Evolutionary conservation across 2,329 filamentous ascomycete species (phyloP).

Genomic region (Trichoderma semiorbis): DNA sequence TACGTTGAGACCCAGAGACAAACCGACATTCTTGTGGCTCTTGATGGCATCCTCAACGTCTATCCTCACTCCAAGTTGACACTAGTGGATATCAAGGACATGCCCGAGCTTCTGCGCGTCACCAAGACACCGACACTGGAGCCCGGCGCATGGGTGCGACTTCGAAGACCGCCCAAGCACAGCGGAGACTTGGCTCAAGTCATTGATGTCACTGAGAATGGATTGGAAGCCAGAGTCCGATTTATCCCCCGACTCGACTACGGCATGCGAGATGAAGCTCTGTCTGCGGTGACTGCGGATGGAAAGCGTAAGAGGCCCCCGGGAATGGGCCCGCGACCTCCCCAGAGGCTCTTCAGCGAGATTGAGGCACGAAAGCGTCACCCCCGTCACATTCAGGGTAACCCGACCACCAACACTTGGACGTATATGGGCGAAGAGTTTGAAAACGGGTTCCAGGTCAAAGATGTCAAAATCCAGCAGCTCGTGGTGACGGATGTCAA

Average conservation of each 20-base stretch:
- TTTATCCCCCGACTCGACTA: slow-evolving; percentile 92
- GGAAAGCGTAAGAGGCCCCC: slow-evolving; percentile 76
- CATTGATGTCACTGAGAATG: slow-evolving; percentile 88
- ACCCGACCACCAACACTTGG: slow-evolving; percentile 76
- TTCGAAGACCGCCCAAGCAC: slow-evolving; percentile 77
- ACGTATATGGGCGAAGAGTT: slow-evolving; percentile 87
- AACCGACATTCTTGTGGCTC: slow-evolving; percentile 76
- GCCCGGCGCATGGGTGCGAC: slow-evolving; percentile 86
- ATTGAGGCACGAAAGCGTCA: slow-evolving; percentile 87
- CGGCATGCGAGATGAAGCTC: slow-evolving; percentile 73
- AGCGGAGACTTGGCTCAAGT: slow-evolving; percentile 88
- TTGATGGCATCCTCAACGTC: slow-evolving; percentile 83
- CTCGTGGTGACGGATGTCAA: slow-evolving; percentile 87
- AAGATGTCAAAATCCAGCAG: slow-evolving; percentile 86
- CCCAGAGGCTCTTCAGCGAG: slow-evolving; percentile 89
- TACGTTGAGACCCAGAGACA: slow-evolving; percentile 90
- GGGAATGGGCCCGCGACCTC: slow-evolving; percentile 65
- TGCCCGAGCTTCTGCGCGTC: slow-evolving; percentile 91
- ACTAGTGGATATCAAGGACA: slow-evolving; percentile 92
- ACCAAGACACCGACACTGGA: slow-evolving; percentile 81
- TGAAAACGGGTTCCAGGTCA: slow-evolving; percentile 87
- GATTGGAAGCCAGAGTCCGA: slow-evolving; percentile 79
- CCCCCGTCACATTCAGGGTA: slow-evolving; percentile 58
- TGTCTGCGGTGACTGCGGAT: slow-evolving; percentile 46
- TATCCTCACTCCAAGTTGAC: slow-evolving; percentile 86